Evolutionary conservation across 73 alveolate genomes (phyloP).

Genomic region (Paramecium biaurelia): DNA sequence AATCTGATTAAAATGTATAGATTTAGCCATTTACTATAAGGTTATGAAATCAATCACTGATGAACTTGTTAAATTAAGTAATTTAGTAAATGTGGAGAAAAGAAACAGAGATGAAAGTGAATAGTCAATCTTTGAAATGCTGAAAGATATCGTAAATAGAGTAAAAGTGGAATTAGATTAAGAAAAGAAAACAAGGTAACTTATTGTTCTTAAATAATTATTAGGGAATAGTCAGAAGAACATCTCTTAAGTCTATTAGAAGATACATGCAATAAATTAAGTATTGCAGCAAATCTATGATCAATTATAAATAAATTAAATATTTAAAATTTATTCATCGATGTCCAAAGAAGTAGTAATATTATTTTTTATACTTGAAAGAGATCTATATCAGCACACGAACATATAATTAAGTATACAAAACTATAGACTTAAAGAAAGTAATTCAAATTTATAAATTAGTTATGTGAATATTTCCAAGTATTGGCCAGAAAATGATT

Average conservation of each 20-base stretch:
- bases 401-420: background rate
- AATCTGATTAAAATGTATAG: conserved; percentile 68
- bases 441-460: background rate
- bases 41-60: conserved; percentile 77
- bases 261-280: conserved; percentile 89
- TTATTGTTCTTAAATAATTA: background rate
- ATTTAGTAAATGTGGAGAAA: conserved; percentile 74
- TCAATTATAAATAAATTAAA: background rate
- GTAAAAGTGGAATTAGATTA: conserved; percentile 84
- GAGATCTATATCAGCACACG: conserved; percentile 50
- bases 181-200: conserved; percentile 78
- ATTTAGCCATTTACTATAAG: background rate
- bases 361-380: background rate
- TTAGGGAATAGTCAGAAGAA: conserved; percentile 88
- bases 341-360: conserved; percentile 25
- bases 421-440: background rate
- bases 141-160: conserved; percentile 84
- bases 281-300: conserved; percentile 75
- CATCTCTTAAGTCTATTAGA: conserved; percentile 84
- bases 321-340: background rate
- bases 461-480: background rate
- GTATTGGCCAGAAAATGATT: conserved; percentile 41
- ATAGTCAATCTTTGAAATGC: conserved; percentile 89
- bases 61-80: conserved; percentile 72
- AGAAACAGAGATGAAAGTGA: conserved; percentile 92